Evolutionary conservation across 257 asterid species (phyloP).

Genomic region (Coffea canephora): DNA sequence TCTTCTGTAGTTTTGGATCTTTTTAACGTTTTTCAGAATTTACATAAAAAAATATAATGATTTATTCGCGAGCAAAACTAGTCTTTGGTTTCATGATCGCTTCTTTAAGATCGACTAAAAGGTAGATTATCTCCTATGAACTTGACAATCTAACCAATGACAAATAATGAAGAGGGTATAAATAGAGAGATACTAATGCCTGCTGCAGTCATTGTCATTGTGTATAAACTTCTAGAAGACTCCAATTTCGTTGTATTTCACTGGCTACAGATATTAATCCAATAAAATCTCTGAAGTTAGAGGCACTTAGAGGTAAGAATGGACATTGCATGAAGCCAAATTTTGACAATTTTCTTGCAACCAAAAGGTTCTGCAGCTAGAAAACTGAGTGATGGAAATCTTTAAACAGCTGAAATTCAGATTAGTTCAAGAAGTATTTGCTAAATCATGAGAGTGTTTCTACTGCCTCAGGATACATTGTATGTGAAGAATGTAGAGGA

Average conservation of each 20-base stretch:
- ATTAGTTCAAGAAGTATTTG: no score
- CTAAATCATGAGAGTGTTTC: not conserved
- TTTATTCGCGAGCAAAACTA: not conserved
- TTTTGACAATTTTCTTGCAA: not conserved
- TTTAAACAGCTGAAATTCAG: not conserved
- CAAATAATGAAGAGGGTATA: not conserved
- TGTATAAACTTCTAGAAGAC: not conserved
- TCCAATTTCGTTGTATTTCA: not conserved
- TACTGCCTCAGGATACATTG: conserved; percentile 47
- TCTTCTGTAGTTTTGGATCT: no score
- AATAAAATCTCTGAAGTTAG: no score
- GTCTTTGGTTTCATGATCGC: not conserved
- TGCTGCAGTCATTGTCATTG: not conserved
- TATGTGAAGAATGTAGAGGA: conserved; percentile 55
- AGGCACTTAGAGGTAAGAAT: no score
- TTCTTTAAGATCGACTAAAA: not conserved
- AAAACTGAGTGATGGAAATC: no score
- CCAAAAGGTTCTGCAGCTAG: no score
- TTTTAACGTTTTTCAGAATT: no score
- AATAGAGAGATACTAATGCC: not conserved
- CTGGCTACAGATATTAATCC: no score
- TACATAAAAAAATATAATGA: no score
- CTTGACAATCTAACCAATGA: no score
- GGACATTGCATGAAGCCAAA: no score
- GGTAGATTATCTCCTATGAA: not conserved